These are phyloP conservation scores for Colletotrichum lentis DNA, from an alignment of 2,329 filamentous ascomycete genomes.

Conservation along the genomic window DNA sequence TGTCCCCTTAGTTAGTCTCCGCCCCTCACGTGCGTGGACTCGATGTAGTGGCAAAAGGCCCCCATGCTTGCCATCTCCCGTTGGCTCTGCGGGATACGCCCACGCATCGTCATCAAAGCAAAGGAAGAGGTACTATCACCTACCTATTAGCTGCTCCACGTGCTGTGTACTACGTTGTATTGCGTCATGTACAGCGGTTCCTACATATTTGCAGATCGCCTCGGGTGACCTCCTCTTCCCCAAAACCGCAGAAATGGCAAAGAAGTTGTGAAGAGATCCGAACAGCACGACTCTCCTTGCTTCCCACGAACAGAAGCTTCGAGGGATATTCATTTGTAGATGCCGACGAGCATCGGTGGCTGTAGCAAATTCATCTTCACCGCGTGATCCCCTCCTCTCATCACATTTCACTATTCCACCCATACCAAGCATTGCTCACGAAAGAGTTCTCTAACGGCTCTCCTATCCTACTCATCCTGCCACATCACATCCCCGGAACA, in stretches of 20 bases:
- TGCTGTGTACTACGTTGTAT: not conserved
- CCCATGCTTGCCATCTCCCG: not conserved
- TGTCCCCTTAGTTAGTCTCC: too few species aligned
- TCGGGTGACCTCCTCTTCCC: not conserved
- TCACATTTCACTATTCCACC: too few species aligned
- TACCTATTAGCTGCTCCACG: not conserved
- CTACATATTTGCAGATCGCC: not conserved
- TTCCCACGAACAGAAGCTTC: not conserved
- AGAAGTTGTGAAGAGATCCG: not conserved
- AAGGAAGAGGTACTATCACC: too few species aligned
- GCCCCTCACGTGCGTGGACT: not conserved
- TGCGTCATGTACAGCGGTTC: too few species aligned
- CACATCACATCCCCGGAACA: too few species aligned
- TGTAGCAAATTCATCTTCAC: not conserved
- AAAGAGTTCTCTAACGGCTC: not conserved
- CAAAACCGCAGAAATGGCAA: too few species aligned
- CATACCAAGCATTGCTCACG: not conserved
- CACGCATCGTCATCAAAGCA: too few species aligned
- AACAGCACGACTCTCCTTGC: not conserved
- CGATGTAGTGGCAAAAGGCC: not conserved
- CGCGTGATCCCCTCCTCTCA: too few species aligned
- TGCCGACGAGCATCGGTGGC: not conserved
- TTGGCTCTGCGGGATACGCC: too few species aligned
- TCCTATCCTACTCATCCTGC: not conserved
- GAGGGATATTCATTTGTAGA: not conserved